Evolutionary conservation across 345 rosid species (phyloP).

Genomic region (Noccaea caerulescens): DNA sequence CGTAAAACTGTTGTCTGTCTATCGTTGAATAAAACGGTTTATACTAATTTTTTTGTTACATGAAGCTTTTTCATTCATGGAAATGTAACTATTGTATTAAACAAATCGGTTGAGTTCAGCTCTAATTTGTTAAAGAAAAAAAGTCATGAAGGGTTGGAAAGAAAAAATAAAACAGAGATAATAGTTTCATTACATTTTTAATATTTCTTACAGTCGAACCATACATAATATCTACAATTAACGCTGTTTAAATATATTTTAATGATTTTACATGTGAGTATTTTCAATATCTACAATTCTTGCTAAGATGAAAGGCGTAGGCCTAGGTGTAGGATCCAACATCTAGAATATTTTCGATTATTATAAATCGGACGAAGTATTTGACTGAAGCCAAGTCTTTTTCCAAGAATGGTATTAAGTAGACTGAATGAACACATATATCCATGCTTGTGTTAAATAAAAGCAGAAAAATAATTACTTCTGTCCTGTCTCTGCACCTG

Average conservation of each 20-base stretch:
- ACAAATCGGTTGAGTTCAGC: no score
- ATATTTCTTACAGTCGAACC: conserved; percentile 19
- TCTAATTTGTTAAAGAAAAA: no score
- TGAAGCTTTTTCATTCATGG: neutral
- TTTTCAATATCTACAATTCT: neutral
- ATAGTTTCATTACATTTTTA: neutral
- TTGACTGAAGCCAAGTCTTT: conserved; percentile 33
- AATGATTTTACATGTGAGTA: neutral
- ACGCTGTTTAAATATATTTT: neutral
- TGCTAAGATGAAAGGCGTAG: neutral
- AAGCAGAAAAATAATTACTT: conserved; percentile 22
- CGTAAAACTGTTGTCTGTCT: no score
- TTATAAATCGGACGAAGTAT: conserved; percentile 33
- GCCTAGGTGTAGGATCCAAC: neutral
- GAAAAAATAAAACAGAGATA: neutral
- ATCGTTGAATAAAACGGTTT: neutral
- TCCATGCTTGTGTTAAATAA: conserved; percentile 15
- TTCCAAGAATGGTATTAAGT: conserved; percentile 32
- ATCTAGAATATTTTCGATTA: neutral
- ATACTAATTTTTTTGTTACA: neutral
- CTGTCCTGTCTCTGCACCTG: conserved; percentile 25
- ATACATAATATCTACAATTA: conserved; percentile 18
- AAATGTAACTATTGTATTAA: neutral
- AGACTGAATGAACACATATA: conserved; percentile 26
- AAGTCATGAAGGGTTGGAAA: no score